Evolutionary conservation across 371 early-diverging fungal species (phyloP), one percentile per base, ranked within the genome.

Genomic region (Mucor lusitanicus): DNA sequence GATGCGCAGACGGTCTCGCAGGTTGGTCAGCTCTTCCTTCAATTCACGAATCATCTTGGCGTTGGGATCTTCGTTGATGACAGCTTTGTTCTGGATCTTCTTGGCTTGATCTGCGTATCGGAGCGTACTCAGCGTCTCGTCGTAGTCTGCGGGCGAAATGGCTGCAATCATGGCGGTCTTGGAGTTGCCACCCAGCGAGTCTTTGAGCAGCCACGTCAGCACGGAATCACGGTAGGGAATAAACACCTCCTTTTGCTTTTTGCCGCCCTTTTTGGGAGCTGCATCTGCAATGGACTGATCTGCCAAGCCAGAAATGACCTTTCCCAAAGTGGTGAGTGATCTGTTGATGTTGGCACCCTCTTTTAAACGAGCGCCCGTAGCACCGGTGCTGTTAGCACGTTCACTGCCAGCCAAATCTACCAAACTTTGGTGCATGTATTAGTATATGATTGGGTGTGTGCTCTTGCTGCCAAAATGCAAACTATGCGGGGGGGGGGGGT

Each of bases 281-380:
- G 64, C 37, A 19, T 80, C 79, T 2, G 69, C 60, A 56, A 80
- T 61, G 3, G 90, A 88, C 56, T 85, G 88, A 28, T 95, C 95
- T 3, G 96, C 95, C 33, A 99, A 85, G 25, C 95, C 94, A 5
- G 92, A 91, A 65, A 99, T 99, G 35, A 99, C 99, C 71, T 97
- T 99, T n/a, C 99, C 99, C 0, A 99, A 87, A 0, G 97, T 89
- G 19, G 95, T 93, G 12, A 99, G 82, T 2, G 95, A 95, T 75
- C 91, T 91, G 84, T 99, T 99, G 73, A 99, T 99, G 68, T 95
- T 94, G 32, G 96, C 95, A 25, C 99, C 99, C 82, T 99, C 99
- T 78, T 97, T 98, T 21, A 99, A 80, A 9, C 99, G 88, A 13
- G 85, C 86, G 19, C 99, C 99, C 15, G 96, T 94, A 3, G 97